Evolutionary conservation across 441 rosid genomes (phyloP).

Genomic region (Brassica balearica): DNA sequence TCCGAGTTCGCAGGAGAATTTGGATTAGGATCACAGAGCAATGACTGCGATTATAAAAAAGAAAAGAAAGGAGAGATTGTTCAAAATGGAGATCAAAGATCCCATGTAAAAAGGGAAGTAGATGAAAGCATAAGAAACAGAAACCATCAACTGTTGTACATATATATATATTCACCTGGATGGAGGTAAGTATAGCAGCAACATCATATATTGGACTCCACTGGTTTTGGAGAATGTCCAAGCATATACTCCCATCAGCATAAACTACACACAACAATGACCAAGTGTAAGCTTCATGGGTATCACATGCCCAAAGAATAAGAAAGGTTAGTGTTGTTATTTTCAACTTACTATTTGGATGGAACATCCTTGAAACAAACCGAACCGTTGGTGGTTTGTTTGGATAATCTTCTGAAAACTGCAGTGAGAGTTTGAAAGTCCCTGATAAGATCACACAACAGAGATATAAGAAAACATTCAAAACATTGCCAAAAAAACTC

Average conservation of each 20-base stretch:
- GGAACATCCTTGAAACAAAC: slow-evolving; percentile 80
- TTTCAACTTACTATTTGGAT: slow-evolving; percentile 67
- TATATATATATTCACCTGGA: slow-evolving; percentile 54
- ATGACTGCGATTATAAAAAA: background rate
- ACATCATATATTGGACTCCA: slow-evolving; percentile 67
- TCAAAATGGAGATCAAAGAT: background rate
- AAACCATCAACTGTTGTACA: background rate
- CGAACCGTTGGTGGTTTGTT: slow-evolving; percentile 77
- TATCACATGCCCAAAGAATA: background rate
- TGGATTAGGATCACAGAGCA: slow-evolving; percentile 38
- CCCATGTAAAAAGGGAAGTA: too few species aligned
- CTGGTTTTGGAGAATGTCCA: slow-evolving; percentile 76
- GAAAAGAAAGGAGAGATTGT: background rate
- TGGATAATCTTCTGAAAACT: slow-evolving; percentile 75
- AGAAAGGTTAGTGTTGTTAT: background rate
- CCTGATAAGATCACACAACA: slow-evolving; percentile 44
- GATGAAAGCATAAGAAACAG: background rate
- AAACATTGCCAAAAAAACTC: background rate
- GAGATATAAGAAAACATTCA: background rate
- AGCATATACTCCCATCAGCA: slow-evolving; percentile 78
- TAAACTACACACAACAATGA: slow-evolving; percentile 50
- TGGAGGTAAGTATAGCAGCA: slow-evolving; percentile 76
- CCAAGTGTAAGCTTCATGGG: background rate
- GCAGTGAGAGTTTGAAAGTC: slow-evolving; percentile 73
- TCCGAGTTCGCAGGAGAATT: slow-evolving; percentile 42